These are phyloP conservation scores for Huntiella omanensis DNA, from an alignment of 2,329 filamentous ascomycete species.

Conservation along the genomic window DNA sequence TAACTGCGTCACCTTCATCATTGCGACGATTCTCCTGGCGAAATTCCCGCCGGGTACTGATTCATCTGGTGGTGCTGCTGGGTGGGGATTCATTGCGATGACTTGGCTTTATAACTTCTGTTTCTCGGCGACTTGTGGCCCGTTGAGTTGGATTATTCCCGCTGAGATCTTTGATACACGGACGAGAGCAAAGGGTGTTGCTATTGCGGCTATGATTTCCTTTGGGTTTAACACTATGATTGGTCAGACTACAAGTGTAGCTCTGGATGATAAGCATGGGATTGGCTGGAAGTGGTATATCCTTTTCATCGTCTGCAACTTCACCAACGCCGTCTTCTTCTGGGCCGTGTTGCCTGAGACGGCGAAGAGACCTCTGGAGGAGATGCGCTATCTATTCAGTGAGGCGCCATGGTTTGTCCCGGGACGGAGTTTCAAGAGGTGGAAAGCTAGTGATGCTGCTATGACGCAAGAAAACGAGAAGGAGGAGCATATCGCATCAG, in stretches of 20 bases:
- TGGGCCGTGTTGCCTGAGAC: conserved; percentile 50
- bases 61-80: conserved; percentile 23
- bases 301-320: conserved; percentile 39
- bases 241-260: conserved; percentile 40
- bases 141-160: conserved; percentile 40
- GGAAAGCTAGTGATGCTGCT: neutral
- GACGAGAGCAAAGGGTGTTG: conserved; percentile 56
- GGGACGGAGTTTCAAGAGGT: conserved; percentile 23
- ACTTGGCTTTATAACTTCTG: conserved; percentile 71
- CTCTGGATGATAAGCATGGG: conserved; percentile 22
- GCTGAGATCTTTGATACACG: conserved; percentile 64
- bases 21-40: conserved; percentile 35
- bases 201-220: conserved; percentile 51
- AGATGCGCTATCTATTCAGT: conserved; percentile 50
- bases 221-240: conserved; percentile 68
- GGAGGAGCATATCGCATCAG: neutral
- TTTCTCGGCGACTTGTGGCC: conserved; percentile 53
- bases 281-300: conserved; percentile 30
- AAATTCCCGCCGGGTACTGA: conserved; percentile 32
- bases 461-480: neutral
- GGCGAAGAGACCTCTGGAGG: conserved; percentile 42
- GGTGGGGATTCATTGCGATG: conserved; percentile 53
- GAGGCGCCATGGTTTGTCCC: conserved; percentile 44
- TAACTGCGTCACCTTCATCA: conserved; percentile 55
- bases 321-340: conserved; percentile 31